Base-by-base conservation (phyloP, 768 basidiomycete species). In the Porpolomopsis calyptriformis region DNA sequence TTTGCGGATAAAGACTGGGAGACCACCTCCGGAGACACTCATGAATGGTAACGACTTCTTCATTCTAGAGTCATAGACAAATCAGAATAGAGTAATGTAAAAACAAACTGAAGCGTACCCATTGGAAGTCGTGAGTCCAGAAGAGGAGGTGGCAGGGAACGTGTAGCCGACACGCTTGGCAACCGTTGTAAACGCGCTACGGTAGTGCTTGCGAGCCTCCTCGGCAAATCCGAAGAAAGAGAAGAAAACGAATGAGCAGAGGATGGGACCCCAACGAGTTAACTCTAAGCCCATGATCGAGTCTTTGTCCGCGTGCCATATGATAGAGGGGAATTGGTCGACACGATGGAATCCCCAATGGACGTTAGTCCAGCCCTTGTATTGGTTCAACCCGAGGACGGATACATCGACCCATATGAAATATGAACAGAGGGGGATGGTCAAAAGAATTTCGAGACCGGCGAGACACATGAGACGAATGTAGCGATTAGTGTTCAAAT, bases 141-240 rank as follows among this genome's bases (percentile, higher is more conserved):
- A 46, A 4, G 3, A 18, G 35, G 3, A 18, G 35, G 36, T 38
- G n/a, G 45, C 2, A 27, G 6, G 4, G 8, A 22, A 24, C 4
- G 45, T 40, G 25, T 33, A 39, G 19, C 48, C 48, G 23, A 55
- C 36, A 7, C 57, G 58, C 53, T 67, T 69, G 33, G 68, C 64
- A 20, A 75, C 63, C 1, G 66, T 63, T 26, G 46, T 35, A 49
- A 69, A 59, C 0, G 64, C 67, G 4, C 57, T 55, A 8, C 65
- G 60, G 54, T 82, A 82, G 51, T 76, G 62, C 54, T 66, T 71
- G 47, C 67, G 63, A 22, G 80, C 78, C 55, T 82, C 82, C 20
- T 71, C 69, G 8, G 73, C 76, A 43, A 81, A 73, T 1, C 80
- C 81, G 54, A 85, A 84, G 65, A 79, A 75, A n/a, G 57, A 59